A percentile compares a stretch with the other conserved stretches of the same genome.
These are phyloP conservation scores for Didymella keratinophila DNA, from an alignment of 2,329 filamentous ascomycete genomes.

Conservation along the genomic window DNA sequence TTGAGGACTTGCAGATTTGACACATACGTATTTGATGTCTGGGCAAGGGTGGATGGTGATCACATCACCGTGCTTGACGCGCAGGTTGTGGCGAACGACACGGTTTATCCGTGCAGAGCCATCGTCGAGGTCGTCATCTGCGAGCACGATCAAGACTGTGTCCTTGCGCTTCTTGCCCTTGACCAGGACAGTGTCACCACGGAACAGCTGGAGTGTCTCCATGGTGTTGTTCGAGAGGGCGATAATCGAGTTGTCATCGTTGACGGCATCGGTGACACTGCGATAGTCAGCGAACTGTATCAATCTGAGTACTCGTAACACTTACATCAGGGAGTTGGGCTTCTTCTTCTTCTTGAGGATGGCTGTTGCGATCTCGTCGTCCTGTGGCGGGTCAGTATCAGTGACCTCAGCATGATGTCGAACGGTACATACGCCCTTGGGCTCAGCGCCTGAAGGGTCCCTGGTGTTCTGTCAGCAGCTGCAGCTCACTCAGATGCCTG, in stretches of 20 bases:
- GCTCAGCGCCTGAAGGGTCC: constrained; percentile 87
- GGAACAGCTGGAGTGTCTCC: constrained; percentile 97
- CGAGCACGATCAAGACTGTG: constrained; percentile 95
- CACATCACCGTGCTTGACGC: constrained; percentile 98
- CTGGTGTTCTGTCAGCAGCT: constrained; percentile 62
- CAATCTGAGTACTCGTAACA: constrained; percentile 24
- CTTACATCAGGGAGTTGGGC: constrained; percentile 97
- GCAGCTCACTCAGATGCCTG: constrained; percentile 10
- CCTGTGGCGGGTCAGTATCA: constrained; percentile 60
- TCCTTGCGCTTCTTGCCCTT: constrained; percentile 99
- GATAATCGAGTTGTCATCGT: constrained; percentile 99
- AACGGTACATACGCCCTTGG: constrained; percentile 71
- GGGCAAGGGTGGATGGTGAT: constrained; percentile 97
- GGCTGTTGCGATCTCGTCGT: constrained; percentile 91
- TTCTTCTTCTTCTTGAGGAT: constrained; percentile 99
- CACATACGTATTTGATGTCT: constrained; percentile 98
- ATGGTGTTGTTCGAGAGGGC: constrained; percentile 98
- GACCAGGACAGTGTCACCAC: constrained; percentile 95
- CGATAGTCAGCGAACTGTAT: constrained; percentile 39
- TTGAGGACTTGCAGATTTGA: neutral
- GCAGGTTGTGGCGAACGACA: constrained; percentile 96
- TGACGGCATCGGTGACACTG: constrained; percentile 96
- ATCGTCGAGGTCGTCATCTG: constrained; percentile 97
- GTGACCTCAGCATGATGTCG: constrained; percentile 19
- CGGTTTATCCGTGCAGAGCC: constrained; percentile 97